Evolutionary conservation across 176 grass and related monocot genomes (phyloP).

Genomic region (Thalia dealbata): DNA sequence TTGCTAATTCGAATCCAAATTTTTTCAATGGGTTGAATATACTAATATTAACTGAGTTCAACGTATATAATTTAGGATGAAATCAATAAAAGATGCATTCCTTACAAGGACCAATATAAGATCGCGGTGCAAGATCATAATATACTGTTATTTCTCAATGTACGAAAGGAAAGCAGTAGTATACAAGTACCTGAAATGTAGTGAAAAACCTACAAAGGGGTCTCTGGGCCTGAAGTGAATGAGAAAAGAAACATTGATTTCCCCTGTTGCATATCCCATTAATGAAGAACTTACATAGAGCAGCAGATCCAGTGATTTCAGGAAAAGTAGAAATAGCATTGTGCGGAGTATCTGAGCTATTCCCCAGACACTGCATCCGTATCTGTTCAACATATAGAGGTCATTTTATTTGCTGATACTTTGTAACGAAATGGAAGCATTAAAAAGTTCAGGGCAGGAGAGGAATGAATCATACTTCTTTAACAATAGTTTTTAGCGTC

Average conservation of each 20-base stretch:
- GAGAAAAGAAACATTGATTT: slow-evolving; percentile 59
- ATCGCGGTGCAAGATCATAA: neutral
- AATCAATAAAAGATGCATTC: neutral
- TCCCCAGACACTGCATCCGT: slow-evolving; percentile 22
- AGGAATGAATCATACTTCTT: slow-evolving; percentile 21
- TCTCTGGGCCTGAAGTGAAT: slow-evolving; percentile 45
- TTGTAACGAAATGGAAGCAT: neutral
- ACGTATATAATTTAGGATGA: neutral
- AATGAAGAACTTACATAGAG: slow-evolving; percentile 45
- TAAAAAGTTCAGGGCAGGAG: neutral
- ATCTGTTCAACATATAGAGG: slow-evolving; percentile 34
- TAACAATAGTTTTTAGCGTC: slow-evolving; percentile 21
- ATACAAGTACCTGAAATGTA: slow-evolving; percentile 53
- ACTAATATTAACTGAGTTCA: neutral
- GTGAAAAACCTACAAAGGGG: slow-evolving; percentile 75
- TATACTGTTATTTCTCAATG: neutral
- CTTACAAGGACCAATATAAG: neutral
- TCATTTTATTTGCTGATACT: too few species aligned
- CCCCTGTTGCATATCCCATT: slow-evolving; percentile 58
- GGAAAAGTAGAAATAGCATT: slow-evolving; percentile 8
- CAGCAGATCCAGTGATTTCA: slow-evolving; percentile 23
- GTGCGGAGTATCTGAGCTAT: slow-evolving; percentile 12
- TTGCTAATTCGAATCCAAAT: too few species aligned
- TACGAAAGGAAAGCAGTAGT: neutral
- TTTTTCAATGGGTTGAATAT: neutral